Evolutionary conservation across 371 early-diverging fungal genomes (phyloP).

Genomic region (Dipsacomyces acuminosporus): DNA sequence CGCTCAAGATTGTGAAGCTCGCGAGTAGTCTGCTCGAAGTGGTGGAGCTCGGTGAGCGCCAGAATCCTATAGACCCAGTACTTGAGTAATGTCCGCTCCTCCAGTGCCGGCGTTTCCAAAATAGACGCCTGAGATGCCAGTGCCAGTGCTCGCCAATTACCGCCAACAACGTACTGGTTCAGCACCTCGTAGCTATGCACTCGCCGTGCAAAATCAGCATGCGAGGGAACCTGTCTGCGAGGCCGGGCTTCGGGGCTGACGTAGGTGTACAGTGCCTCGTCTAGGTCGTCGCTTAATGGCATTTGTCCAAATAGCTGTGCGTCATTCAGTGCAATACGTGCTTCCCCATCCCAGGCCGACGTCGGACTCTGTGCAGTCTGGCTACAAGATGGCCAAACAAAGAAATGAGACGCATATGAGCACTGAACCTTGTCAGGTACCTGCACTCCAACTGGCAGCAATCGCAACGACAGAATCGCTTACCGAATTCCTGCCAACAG

Average conservation of each 20-base stretch:
- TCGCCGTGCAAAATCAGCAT: conserved; percentile 11
- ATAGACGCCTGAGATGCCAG: conserved; percentile 34
- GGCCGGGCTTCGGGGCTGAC: conserved; percentile 18
- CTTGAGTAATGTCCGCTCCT: conserved; percentile 8
- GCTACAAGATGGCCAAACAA: background rate
- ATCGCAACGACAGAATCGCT: too few species aligned
- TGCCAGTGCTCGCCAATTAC: conserved; percentile 40
- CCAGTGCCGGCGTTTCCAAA: background rate
- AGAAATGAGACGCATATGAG: too few species aligned
- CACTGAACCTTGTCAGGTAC: too few species aligned
- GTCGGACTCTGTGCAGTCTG: conserved; percentile 11
- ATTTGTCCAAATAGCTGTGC: conserved; percentile 22
- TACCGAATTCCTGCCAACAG: conserved; percentile 31
- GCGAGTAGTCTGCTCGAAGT: conserved; percentile 6
- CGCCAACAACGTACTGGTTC: conserved; percentile 29
- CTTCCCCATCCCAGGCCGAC: background rate
- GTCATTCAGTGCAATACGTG: conserved; percentile 15
- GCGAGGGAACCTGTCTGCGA: conserved; percentile 17
- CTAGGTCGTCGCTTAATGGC: conserved; percentile 11
- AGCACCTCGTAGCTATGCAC: conserved; percentile 27
- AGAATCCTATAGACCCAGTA: conserved; percentile 33
- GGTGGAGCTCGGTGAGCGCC: conserved; percentile 19
- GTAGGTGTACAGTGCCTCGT: conserved; percentile 14
- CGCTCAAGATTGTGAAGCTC: conserved; percentile 22
- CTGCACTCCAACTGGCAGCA: too few species aligned